These are phyloP conservation scores for Macrophomina pseudophaseolina DNA, from an alignment of 2,329 filamentous ascomycete species.

Conservation along the genomic window DNA sequence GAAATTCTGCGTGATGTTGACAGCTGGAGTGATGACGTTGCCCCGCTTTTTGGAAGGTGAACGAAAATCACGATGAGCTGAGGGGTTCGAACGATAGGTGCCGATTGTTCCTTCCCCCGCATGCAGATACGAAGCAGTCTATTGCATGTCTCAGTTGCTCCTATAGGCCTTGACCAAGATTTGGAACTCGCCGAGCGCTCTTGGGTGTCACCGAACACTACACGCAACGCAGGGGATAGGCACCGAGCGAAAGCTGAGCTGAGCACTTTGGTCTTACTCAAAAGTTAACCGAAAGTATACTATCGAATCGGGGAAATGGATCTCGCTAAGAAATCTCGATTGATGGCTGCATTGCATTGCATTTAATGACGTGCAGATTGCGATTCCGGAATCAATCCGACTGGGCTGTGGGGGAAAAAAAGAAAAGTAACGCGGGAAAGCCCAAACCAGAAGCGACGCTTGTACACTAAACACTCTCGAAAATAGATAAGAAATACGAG, in stretches of 20 bases:
- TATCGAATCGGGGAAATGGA: constrained; percentile 16
- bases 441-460: background rate
- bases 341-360: constrained; percentile 23
- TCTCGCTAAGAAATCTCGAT: constrained; percentile 21
- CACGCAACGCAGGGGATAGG: background rate
- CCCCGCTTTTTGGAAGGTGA: background rate
- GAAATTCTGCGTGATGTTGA: background rate
- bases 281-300: constrained; percentile 2
- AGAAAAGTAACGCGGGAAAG: background rate
- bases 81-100: background rate
- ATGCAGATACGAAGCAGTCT: constrained; percentile 2
- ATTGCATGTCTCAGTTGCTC: background rate
- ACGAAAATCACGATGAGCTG: background rate
- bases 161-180: background rate
- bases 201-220: background rate
- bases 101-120: background rate
- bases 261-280: background rate
- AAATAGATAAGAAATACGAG: background rate
- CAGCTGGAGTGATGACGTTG: background rate
- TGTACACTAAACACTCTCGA: background rate
- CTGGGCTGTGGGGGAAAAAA: constrained; percentile 6
- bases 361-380: constrained; percentile 22
- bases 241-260: background rate
- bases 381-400: constrained; percentile 19
- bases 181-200: background rate